Base-by-base conservation (phyloP, 2,329 filamentous ascomycete species). In the Ophiocordyceps robertsii region DNA sequence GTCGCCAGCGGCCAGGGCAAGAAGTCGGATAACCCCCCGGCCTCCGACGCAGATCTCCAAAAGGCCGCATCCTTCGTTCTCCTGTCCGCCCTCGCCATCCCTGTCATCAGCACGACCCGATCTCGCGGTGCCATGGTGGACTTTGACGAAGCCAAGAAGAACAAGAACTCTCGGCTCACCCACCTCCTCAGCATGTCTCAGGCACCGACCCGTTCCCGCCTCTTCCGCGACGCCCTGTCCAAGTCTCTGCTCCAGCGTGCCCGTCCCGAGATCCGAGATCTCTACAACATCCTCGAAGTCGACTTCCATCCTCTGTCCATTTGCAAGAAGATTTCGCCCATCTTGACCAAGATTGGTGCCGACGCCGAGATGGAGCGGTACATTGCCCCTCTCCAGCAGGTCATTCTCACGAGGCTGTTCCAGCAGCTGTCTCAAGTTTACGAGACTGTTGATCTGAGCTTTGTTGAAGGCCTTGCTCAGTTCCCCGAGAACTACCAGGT, bases 341-440 rank as follows among this genome's bases (percentile, higher is more conserved):
- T 98, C 54, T 72, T 98, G 44, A 76, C 82, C 54, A 80, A 96
- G 73, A 96, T 98, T 58, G 90, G 89, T 50, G 80, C 82, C 46
- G 90, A 98, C 58, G 73, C 85, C 40, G 90, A 95, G 65, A 95
- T 98, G 90, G 81, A 92, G 69, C 92, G 92, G 68, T 98, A 98
- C 61, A 86, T 98, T 48, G 69, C 83, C 51, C 92, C 92, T 56
- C 78, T 98, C 42, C 92, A 98, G 70, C 92, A 98, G 70, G 92
- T 98, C 59, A 98, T 98, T 52, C 78, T 98, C 46, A 98, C 92
- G 43, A 84, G 92, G 51, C 80, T 98, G 45, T 98, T 98, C 80
- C 92, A 98, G 73, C 92, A 98, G 67, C 73, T 98, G 48, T 96
- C 92, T 35, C 92, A 98, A 65, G 92, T 98, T 43, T 98, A 98